These are phyloP conservation scores for Fusarium ambrosium DNA, from an alignment of 2,329 filamentous ascomycete species.

Conservation along the genomic window DNA sequence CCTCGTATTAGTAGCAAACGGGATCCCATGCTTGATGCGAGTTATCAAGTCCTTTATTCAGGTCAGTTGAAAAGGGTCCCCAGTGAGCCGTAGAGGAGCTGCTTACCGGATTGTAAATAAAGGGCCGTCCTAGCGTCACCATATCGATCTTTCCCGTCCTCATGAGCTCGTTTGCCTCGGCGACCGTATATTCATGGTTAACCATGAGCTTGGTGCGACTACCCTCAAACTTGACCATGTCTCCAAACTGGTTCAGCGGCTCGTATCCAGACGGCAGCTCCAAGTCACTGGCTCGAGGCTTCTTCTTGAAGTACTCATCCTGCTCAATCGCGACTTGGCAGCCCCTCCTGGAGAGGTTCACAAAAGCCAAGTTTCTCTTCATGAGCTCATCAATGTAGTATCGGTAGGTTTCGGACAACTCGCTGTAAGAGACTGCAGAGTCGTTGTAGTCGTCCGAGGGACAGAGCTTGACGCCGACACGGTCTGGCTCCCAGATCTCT, in stretches of 20 bases:
- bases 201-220: constrained; percentile 10
- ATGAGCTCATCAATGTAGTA: constrained; percentile 11
- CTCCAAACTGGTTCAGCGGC: constrained; percentile 14
- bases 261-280: neutral
- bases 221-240: constrained; percentile 6
- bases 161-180: neutral
- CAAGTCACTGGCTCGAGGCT: too few species aligned
- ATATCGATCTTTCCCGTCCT: neutral
- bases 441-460: constrained; percentile 16
- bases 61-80: neutral
- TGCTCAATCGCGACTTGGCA: too few species aligned
- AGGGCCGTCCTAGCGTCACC: constrained; percentile 7
- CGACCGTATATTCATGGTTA: constrained; percentile 18
- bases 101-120: constrained; percentile 12
- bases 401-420: neutral
- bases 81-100: rapidly evolving
- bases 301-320: too few species aligned
- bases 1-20: neutral
- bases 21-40: neutral
- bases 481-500: neutral
- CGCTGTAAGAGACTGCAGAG: neutral
- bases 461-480: constrained; percentile 12
- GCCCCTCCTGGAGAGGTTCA: constrained; percentile 16
- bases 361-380: neutral
- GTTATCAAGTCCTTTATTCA: constrained; percentile 7